Evolutionary conservation across 2,329 filamentous ascomycete genomes (phyloP).

Genomic region (Fusarium tuaranense): DNA sequence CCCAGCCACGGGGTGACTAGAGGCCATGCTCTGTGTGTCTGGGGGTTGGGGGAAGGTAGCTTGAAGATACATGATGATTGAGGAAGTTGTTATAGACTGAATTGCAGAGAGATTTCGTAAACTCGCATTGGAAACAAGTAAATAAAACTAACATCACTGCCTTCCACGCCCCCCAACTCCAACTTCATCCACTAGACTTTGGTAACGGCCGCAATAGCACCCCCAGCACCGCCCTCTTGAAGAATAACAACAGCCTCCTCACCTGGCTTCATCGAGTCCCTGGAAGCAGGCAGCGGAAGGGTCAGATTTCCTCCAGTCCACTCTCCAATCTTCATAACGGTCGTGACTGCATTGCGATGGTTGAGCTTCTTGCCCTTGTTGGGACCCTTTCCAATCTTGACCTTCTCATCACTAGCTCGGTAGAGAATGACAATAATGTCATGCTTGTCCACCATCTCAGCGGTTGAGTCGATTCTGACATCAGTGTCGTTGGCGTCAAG

Average conservation of each 20-base stretch:
- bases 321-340: constrained; percentile 49
- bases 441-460: background rate
- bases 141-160: background rate
- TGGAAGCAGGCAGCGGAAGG: background rate
- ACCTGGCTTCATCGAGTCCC: background rate
- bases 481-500: background rate
- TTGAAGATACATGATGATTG: background rate
- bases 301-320: background rate
- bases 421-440: background rate
- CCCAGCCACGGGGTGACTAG: background rate
- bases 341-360: constrained; percentile 48
- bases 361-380: constrained; percentile 52
- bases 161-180: background rate
- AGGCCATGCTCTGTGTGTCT: background rate
- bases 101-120: background rate
- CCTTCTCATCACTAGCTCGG: constrained; percentile 34
- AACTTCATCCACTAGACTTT: background rate
- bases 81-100: background rate
- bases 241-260: background rate
- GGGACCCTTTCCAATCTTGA: constrained; percentile 48
- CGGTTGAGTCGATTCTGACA: background rate
- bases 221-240: background rate
- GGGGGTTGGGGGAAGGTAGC: accelerated
- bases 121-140: background rate
- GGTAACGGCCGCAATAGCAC: background rate